Base-by-base conservation (phyloP, 345 rosid species). In the Rhodamnia argentea region DNA sequence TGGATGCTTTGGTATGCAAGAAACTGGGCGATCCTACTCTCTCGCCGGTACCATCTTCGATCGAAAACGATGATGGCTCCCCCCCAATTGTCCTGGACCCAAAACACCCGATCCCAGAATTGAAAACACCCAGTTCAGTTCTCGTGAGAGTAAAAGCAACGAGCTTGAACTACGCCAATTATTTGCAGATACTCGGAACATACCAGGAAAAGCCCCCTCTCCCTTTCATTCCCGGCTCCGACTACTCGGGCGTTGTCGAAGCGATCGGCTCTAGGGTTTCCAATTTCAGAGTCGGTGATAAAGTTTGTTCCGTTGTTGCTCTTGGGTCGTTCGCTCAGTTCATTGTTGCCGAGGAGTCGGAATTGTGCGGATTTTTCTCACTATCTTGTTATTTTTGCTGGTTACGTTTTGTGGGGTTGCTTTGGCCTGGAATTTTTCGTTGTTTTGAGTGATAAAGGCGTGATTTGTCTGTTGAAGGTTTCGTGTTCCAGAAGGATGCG, bases 131-230 rank as follows among this genome's bases (percentile, higher is more conserved):
- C 20, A 94, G 93, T 2, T 89, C 94, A 2, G 98, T 96, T 83
- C 92, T 98, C 81, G 94, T 97, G 58, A 92, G 92, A 47, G 96
- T 97, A 53, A 94, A 87, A 83, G 99, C 99, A 16, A 95, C 99
- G 75, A 97, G 99, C 97, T 90, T 97, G 94, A 97, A 96, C 92
- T 96, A 88, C 89, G 98, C 98, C 58, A 96, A 97, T 88, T 97
- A 95, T 92, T 93, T 97, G 86, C 99, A 97, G 91, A 91, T 97
- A 24, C 87, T 92, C 78, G 99, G 99, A 44, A 94, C 95, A 82
- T 96, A 95, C 89, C 99, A 96, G 86, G 98, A 97, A 91, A 96
- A 94, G 89, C 93, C 92, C 56, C 90, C 94, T 2, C 90, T 97
- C 15, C 99, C 99, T 64, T 97, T 96, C 92, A 90, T 96, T 52